Evolutionary conservation across 176 grass and related monocot genomes (phyloP), one percentile per base, ranked within the genome.

Genomic region (Cenchrus americanus): DNA sequence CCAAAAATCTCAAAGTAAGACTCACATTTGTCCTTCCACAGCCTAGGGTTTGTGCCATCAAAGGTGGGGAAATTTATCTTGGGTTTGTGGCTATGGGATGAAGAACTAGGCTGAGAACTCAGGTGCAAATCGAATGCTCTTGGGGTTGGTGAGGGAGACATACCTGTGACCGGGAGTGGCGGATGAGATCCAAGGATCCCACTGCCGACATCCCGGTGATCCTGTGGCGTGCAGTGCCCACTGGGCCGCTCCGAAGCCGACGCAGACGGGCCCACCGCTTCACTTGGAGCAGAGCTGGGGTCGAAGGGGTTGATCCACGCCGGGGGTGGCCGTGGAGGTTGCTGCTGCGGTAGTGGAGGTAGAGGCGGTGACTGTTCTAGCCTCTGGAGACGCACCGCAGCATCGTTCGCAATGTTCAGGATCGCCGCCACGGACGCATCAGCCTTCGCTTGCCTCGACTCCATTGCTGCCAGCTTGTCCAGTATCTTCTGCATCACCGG

Each of bases 31-130:
- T 66, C 64, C 1, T 0, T 0, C 63, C 63, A 37, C 0, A 37
- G 2, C 5, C 64, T 4, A 7, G 30, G 32, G 17, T 66, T 66
- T 2, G 40, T 7, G 0, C 64, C 64, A 10, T 0, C 8, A 10
- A 67, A 42, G 0, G 41, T 67, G 0, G 34, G 32, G 9, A 67
- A 67, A 4, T 67, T 34, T 0, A 67, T 1, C 1, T 67, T 67
- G 1, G 34, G 65, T 0, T 5, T 51, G 1, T 0, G 13, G 1
- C 0, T 15, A 34, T 1, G 6, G 6, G 34, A 14, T 11, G n/a
- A n/a, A n/a, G n/a, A n/a, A n/a, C n/a, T n/a, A n/a, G n/a, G n/a
- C n/a, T n/a, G n/a, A 2, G 49, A 14, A 51, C 4, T 51, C 4
- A 3, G 0, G 5, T 5, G 42, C 42, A 44, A 7, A 44, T 44